Base-by-base conservation (phyloP, 1,284 basidiomycete genomes). In the Puccinia novopanici region DNA sequence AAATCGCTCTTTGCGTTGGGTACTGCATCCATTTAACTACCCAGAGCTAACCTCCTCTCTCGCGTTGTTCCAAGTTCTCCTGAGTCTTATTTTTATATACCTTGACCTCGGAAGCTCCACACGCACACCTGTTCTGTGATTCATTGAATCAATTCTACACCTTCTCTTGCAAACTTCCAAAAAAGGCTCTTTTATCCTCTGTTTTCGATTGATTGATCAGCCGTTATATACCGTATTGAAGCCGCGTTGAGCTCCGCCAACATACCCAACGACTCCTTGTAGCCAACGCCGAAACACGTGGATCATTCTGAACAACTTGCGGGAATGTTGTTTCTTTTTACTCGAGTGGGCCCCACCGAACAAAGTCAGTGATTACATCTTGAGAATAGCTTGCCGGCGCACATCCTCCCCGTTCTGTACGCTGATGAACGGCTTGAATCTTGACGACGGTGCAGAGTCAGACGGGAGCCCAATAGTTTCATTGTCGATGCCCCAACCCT, bases 241-340 rank as follows among this genome's bases (percentile, higher is more conserved):
- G 63, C 22, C 63, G 42, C 8, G 27, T 48, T 45, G n/a, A 67
- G 40, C 27, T 45, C n/a, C n/a, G n/a, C 48, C 40, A 45, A 19
- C 30, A 67, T 67, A 67, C 63, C 63, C 63, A 40, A 67, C 42
- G 48, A 67, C n/a, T 40, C 63, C 63, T 48, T 48, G 63, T 45
- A 67, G 27, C 42, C 37, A 67, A 42, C 63, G 42, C 22, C 63
- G 22, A 67, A 67, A 48, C 63, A 27, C 22, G 63, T 42, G 63
- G 42, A 48, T 24, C 45, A 67, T 67, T n/a, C 37, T 67, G 63
- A 48, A 48, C 22, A 42, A 63, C 34, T 37, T 63, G 37, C 63
- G 9, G 48, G 40, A 48, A 67, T 67, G 63, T 40, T 67, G 63
- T 67, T 67, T 48, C 63, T 67, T 52, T 71, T 54, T 54, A 30